These are phyloP conservation scores for Alternaria arborescens DNA, from an alignment of 2,329 filamentous ascomycete genomes.

Conservation along the genomic window DNA sequence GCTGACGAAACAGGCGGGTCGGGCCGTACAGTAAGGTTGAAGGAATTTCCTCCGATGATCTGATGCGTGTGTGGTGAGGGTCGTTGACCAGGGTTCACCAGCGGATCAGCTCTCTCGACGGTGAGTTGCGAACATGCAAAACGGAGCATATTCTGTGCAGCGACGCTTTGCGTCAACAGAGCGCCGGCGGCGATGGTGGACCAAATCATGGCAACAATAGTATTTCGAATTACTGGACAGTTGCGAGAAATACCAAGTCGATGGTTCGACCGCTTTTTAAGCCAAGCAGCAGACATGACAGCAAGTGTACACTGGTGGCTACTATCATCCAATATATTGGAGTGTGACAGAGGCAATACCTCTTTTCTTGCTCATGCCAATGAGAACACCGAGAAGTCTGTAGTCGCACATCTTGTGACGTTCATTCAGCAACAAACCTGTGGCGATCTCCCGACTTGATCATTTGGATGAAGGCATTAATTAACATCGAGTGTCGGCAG, in stretches of 20 bases:
- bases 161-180: conserved; percentile 34
- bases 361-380: not conserved
- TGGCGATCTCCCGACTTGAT: not conserved
- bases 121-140: conserved; percentile 47
- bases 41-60: conserved; percentile 45
- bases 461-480: conserved; percentile 26
- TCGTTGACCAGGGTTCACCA: conserved; percentile 38
- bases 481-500: conserved; percentile 27
- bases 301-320: too few species aligned
- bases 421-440: not conserved
- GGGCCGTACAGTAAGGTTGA: conserved; percentile 39
- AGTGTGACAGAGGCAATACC: not conserved
- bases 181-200: conserved; percentile 31
- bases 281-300: not conserved
- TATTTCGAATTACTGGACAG: not conserved
- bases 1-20: too few species aligned
- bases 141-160: conserved; percentile 46
- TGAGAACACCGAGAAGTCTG: not conserved
- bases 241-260: not conserved
- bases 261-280: not conserved
- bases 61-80: conserved; percentile 45
- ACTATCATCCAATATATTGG: not conserved
- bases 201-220: conserved; percentile 30
- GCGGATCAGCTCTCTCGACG: conserved; percentile 63
- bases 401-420: not conserved